These are phyloP conservation scores for Cyberlindnera xylosilytica DNA, from an alignment of 805 yeast genomes.

Conservation along the genomic window DNA sequence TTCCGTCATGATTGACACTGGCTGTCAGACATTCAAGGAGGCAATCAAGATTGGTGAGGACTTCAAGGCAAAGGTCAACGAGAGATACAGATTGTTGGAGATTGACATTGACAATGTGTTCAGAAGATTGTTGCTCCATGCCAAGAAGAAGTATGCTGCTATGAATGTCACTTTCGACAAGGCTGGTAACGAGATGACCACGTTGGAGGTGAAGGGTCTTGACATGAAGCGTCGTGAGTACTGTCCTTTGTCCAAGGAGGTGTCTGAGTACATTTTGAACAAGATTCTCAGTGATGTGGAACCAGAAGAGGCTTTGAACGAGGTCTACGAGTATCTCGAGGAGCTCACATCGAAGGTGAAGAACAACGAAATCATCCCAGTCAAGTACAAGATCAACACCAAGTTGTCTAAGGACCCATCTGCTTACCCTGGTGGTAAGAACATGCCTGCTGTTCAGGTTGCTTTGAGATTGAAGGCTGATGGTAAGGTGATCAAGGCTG, in stretches of 20 bases:
- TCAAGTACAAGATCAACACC: constrained; percentile 78
- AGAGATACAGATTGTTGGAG: constrained; percentile 80
- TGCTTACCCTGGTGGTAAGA: constrained; percentile 76
- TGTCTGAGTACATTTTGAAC: constrained; percentile 71
- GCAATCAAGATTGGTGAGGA: constrained; percentile 82
- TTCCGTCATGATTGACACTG: constrained; percentile 97
- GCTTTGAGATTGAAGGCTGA: constrained; percentile 77
- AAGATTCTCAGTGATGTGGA: constrained; percentile 70
- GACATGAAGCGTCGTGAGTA: constrained; percentile 97
- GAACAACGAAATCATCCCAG: constrained; percentile 57
- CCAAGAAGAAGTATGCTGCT: constrained; percentile 98
- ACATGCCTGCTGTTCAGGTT: constrained; percentile 87
- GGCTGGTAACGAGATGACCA: constrained; percentile 53
- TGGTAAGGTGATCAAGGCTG: constrained; percentile 86
- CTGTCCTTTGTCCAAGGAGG: constrained; percentile 88
- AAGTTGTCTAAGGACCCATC: constrained; percentile 84
- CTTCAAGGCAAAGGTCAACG: constrained; percentile 83
- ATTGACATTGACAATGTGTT: constrained; percentile 95
- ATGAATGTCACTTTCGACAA: constrained; percentile 54
- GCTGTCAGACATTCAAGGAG: constrained; percentile 61
- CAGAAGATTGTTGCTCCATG: constrained; percentile 76
- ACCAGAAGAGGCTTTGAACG: constrained; percentile 70
- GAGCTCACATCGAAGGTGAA: constrained; percentile 55
- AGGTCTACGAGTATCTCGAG: constrained; percentile 70
- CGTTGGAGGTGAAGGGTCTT: constrained; percentile 89